Evolutionary conservation across 805 yeast species (phyloP).

Genomic region (Teunomyces gatunensis): DNA sequence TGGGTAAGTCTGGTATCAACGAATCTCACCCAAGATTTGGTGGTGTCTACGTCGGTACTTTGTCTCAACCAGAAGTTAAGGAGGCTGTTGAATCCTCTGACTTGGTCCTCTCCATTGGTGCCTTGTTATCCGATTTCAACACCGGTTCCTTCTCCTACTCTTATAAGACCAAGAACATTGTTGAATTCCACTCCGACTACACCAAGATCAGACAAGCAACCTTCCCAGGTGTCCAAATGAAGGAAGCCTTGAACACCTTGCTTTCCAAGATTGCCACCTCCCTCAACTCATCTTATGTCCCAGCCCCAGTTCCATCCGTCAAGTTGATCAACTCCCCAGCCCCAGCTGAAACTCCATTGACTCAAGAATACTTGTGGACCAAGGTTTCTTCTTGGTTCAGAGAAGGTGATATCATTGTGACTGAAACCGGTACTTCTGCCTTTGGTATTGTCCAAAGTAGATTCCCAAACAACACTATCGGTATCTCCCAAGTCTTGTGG

Average conservation of each 20-base stretch:
- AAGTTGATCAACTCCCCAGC: conserved; percentile 13
- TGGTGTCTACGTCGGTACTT: conserved; percentile 29
- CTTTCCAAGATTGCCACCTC: conserved; percentile 12
- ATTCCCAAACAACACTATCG: conserved; percentile 28
- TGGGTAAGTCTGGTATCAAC: conserved; percentile 28
- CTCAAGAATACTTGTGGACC: conserved; percentile 34
- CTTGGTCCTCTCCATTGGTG: conserved; percentile 28
- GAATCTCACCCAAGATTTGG: conserved; percentile 28
- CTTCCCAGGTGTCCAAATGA: conserved; percentile 30
- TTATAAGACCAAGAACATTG: conserved; percentile 28
- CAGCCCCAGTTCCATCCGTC: conserved; percentile 18
- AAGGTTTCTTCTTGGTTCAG: conserved; percentile 24
- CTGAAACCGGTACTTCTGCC: conserved; percentile 38
- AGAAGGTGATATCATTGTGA: conserved; percentile 31
- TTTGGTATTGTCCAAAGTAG: conserved; percentile 33
- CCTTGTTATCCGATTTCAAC: conserved; percentile 30
- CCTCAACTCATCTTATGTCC: conserved; percentile 15
- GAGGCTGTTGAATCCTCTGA: conserved; percentile 27
- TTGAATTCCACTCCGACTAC: conserved; percentile 34
- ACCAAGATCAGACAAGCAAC: conserved; percentile 30
- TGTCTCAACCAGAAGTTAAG: conserved; percentile 25
- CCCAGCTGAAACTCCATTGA: conserved; percentile 10
- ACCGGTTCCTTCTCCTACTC: conserved; percentile 32
- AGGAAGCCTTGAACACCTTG: conserved; percentile 23
- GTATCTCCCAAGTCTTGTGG: conserved; percentile 36